Evolutionary conservation across 2,329 filamentous ascomycete species (phyloP), one percentile per base, ranked within the genome.

Genomic region (Colletotrichum lindemuthianum): DNA sequence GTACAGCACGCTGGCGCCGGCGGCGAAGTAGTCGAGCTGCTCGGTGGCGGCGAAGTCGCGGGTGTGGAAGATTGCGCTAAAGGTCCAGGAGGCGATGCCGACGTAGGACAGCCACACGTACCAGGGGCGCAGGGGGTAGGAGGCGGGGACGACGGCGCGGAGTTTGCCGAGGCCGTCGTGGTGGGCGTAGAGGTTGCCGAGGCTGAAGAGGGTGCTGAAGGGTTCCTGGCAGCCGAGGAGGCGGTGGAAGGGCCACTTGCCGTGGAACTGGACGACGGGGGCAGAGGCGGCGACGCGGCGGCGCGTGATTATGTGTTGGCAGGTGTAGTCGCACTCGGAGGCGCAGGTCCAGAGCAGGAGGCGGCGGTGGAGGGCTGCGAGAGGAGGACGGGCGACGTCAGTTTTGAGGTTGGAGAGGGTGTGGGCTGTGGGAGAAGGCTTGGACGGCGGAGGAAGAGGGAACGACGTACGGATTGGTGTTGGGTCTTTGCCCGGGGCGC

Each of bases 161-260:
- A 99, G 77, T 72, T 90, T 88, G 59, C 82, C 77, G 69, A 97
- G 87, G 65, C 96, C 96, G 70, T 88, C 79, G 74, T 88, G 86
- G 81, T 99, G 96, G 12, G 94, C 95, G 70, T 90, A 86, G 73
- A 96, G 90, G 83, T 99, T 99, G 73, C 96, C 87, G 55, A 97
- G 84, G 69, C 92, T 97, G 84, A 97, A 99, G 73, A 97, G 82
- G 70, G 98, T 95, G 54, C 90, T 93, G 76, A 94, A 93, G 64
- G 95, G 93, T 81, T 99, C 96, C 80, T 99, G 96, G 82, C 97
- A 91, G 76, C 96, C 96, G 58, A 96, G 79, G 73, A 97, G 86
- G 69, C 96, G 92, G 77, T 90, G 84, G 80, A 99, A 99, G 43
- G 96, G 96, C 96, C 96, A 99, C 86, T 99, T 99, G 37, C 96